These are phyloP conservation scores for Russula sp. DNA, from an alignment of 768 basidiomycete species.

Conservation along the genomic window DNA sequence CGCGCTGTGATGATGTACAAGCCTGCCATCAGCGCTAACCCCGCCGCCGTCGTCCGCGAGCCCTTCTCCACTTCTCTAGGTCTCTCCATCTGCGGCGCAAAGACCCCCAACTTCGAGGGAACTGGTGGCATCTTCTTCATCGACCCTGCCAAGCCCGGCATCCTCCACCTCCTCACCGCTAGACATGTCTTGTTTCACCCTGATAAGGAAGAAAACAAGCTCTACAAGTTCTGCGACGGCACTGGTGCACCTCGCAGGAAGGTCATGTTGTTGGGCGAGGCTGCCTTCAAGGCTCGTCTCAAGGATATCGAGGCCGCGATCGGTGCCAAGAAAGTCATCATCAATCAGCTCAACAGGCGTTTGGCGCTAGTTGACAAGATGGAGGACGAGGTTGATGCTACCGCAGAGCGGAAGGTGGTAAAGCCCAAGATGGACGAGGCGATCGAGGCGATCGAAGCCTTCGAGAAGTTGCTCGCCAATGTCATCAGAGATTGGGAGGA, in stretches of 20 bases:
- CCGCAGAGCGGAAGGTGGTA: neutral
- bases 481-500: neutral
- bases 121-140: too few relatives aligned
- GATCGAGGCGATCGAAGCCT: neutral
- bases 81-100: too few relatives aligned
- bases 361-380: neutral
- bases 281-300: neutral
- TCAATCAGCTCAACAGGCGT: neutral
- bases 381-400: neutral
- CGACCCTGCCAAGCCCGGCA: too few relatives aligned
- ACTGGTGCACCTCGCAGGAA: neutral
- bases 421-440: neutral
- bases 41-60: too few relatives aligned
- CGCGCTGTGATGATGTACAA: too few relatives aligned
- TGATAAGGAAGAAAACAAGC: too few relatives aligned
- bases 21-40: too few relatives aligned
- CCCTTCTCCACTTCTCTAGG: too few relatives aligned
- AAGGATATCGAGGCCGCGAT: neutral
- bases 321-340: neutral
- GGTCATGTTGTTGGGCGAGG: neutral
- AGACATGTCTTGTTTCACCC: too few relatives aligned
- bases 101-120: too few relatives aligned
- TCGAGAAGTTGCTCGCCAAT: neutral
- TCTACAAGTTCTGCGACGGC: neutral
- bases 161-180: too few relatives aligned